phyloP scores from a whole-genome alignment of 208 protist genomes.

The Acanthamoeba lenticulata region DNA sequence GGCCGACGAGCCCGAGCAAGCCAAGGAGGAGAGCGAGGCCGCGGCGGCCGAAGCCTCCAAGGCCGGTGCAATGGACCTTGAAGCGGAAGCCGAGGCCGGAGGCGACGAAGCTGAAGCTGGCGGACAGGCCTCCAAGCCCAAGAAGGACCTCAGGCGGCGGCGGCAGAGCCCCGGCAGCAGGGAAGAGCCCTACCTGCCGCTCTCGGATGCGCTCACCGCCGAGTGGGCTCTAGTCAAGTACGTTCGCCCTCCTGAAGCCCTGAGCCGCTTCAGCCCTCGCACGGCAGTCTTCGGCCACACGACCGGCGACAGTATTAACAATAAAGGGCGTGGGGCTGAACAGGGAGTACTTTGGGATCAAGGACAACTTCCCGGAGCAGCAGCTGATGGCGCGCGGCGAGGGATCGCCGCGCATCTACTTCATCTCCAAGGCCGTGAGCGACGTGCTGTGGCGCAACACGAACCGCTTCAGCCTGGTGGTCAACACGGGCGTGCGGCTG shows the following conservation, averaged over 20 bases:
- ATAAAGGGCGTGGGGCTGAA: no score
- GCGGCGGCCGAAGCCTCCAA: background rate
- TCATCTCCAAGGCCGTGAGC: background rate
- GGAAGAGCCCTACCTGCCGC: background rate
- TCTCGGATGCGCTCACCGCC: background rate
- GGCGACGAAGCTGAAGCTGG: background rate
- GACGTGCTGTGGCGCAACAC: background rate
- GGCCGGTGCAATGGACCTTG: background rate
- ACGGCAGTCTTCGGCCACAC: no score
- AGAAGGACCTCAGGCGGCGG: background rate
- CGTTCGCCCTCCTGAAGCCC: background rate
- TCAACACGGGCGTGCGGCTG: background rate
- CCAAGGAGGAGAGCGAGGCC: background rate
- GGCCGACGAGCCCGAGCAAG: background rate
- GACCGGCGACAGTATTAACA: no score
- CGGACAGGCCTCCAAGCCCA: background rate
- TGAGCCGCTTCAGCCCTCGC: background rate
- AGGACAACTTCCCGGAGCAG: background rate
- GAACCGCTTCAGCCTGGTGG: background rate
- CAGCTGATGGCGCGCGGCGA: background rate
- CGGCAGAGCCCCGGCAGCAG: background rate
- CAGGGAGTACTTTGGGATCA: conserved; percentile 12
- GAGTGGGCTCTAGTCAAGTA: background rate
- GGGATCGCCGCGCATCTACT: background rate
- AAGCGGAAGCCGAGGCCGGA: background rate